Evolutionary conservation across 2,329 filamentous ascomycete species (phyloP).

Genomic region (Colletotrichum gigasporum): DNA sequence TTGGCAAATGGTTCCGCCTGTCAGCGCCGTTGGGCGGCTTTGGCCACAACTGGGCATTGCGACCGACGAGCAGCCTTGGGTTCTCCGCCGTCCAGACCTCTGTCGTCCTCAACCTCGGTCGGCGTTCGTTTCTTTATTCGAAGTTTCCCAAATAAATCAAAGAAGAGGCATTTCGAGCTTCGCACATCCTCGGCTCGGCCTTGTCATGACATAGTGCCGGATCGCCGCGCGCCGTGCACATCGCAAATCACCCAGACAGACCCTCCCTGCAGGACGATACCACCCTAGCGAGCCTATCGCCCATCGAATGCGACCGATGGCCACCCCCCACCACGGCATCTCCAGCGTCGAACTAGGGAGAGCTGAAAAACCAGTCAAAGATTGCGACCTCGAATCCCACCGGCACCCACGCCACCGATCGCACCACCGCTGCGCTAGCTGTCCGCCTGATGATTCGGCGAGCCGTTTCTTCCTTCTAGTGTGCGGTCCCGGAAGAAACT

Average conservation of each 20-base stretch:
- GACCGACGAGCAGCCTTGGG: too few species aligned
- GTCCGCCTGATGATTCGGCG: slow-evolving; percentile 18
- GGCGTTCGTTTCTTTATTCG: not conserved
- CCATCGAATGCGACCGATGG: too few species aligned
- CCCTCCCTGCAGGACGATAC: not conserved
- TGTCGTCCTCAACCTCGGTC: not conserved
- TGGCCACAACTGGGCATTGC: too few species aligned
- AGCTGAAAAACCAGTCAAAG: not conserved
- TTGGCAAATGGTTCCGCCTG: slow-evolving; percentile 16
- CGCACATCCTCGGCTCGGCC: too few species aligned
- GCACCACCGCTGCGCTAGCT: not conserved
- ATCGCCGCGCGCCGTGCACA: not conserved
- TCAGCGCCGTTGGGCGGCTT: too few species aligned
- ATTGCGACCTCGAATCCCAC: not conserved
- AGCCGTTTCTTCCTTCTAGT: too few species aligned
- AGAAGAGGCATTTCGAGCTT: too few species aligned
- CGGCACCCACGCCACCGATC: slow-evolving; percentile 1
- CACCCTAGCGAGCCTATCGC: too few species aligned
- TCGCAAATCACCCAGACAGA: not conserved
- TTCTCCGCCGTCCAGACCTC: not conserved
- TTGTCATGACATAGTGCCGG: not conserved
- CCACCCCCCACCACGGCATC: too few species aligned
- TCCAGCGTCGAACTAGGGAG: not conserved
- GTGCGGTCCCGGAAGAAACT: not conserved
- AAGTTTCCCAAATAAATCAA: too few species aligned